Conservation (phyloP, 164 flowering plant genomes). For the Kingdonia uniflora region DNA sequence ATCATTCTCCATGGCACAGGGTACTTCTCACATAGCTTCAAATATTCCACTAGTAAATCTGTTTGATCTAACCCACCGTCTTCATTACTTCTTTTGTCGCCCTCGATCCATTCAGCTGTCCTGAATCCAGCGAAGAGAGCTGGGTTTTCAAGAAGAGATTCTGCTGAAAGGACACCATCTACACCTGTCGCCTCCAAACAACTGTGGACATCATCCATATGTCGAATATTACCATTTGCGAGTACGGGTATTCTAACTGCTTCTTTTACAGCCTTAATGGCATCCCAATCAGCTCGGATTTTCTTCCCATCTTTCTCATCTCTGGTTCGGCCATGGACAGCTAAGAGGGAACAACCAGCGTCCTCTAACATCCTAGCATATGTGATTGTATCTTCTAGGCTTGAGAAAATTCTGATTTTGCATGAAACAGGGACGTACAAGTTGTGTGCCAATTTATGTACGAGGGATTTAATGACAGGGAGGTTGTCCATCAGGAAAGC, state of each 20-base stretch:
- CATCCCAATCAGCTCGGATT: slow-evolving; percentile 72
- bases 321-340: slow-evolving; percentile 93
- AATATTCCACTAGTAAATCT: slow-evolving; percentile 60
- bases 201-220: slow-evolving; percentile 58
- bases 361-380: slow-evolving; percentile 97
- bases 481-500: slow-evolving; percentile 96
- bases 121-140: slow-evolving; percentile 86
- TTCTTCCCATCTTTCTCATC: slow-evolving; percentile 87
- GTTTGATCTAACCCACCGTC: slow-evolving; percentile 61
- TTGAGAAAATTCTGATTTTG: slow-evolving; percentile 82
- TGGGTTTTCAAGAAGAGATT: slow-evolving; percentile 90
- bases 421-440: slow-evolving; percentile 90
- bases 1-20: slow-evolving; percentile 98
- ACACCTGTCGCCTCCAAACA: slow-evolving; percentile 74
- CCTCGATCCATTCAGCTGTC: slow-evolving; percentile 60
- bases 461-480: slow-evolving; percentile 71
- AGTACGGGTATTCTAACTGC: slow-evolving; percentile 85
- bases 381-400: slow-evolving; percentile 58
- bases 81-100: slow-evolving; percentile 18
- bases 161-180: slow-evolving; percentile 96
- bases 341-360: slow-evolving; percentile 94
- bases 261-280: slow-evolving; percentile 63
- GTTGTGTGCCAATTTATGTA: slow-evolving; percentile 55
- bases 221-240: slow-evolving; percentile 88
- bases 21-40: slow-evolving; percentile 76